These are phyloP conservation scores for Kwoniella shivajii DNA, from an alignment of 1,284 basidiomycete genomes.

Conservation along the genomic window DNA sequence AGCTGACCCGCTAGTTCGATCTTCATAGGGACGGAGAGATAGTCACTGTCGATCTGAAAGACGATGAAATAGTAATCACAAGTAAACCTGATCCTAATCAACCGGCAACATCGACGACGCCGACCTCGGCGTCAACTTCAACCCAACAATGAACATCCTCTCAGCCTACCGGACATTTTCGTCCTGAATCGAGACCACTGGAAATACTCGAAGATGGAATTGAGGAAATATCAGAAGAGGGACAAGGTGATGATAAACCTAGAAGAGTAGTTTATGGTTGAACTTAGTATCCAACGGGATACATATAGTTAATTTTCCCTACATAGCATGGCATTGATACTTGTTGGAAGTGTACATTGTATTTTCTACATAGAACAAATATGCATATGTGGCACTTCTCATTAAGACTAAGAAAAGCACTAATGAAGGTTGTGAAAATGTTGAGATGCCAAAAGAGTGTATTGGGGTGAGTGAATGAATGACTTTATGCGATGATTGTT, in stretches of 20 bases:
- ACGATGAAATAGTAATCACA: conserved; percentile 54
- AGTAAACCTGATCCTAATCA: conserved; percentile 21
- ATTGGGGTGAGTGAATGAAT: conserved; percentile 1
- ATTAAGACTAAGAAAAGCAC: background rate
- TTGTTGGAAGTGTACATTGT: background rate
- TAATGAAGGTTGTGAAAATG: background rate
- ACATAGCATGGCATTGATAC: no score
- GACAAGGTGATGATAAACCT: conserved; percentile 13
- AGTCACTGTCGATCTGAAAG: conserved; percentile 61
- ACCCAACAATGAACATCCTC: background rate
- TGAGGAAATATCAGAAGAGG: conserved; percentile 13
- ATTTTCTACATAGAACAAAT: background rate
- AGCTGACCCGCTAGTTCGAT: background rate
- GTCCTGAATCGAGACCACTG: conserved; percentile 18
- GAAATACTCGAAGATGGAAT: conserved; percentile 32
- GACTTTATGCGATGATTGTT: background rate
- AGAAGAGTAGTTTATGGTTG: conserved; percentile 16
- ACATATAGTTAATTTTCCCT: no score
- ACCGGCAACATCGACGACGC: background rate
- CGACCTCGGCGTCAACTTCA: background rate
- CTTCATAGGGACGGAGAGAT: conserved; percentile 61
- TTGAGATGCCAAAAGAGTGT: background rate
- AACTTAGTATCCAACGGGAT: background rate
- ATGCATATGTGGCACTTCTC: conserved; percentile 1
- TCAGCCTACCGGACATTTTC: background rate